Base-by-base conservation (phyloP, 768 basidiomycete species). In the Suillus lakei region DNA sequence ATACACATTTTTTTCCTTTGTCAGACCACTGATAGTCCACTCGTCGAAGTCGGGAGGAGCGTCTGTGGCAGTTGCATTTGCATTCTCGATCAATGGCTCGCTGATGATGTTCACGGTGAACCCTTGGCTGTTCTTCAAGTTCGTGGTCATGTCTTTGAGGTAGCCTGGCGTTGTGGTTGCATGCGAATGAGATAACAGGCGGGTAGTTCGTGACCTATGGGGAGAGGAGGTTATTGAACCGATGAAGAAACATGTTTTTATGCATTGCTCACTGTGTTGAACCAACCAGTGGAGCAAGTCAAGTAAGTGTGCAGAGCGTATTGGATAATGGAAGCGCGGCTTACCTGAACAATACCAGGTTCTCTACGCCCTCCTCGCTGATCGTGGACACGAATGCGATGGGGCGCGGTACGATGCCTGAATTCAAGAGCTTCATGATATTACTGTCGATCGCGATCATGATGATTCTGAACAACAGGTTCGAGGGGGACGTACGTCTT, bases 101-200 rank as follows among this genome's bases (percentile, higher is more conserved):
- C 84, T 85, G 70, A 89, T 88, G 71, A 86, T 85, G 67, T 84
- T 85, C 30, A 86, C 82, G 4, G 82, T 83, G 72, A 87, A 88
- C 7, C 66, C 72, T 51, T 83, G 82, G 32, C 80, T 81, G 2
- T 74, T 75, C 68, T 74, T 77, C 68, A 87, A 84, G 67, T 87
- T 87, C 28, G 69, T 68, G 36, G 78, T 70, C 2, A 84, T 85
- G 64, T 87, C 87, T 64, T 80, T 79, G 53, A 72, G 28, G n/a
- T 70, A 60, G 2, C 28, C 66, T 21, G 69, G 67, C 68, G n/a
- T 66, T 68, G 34, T 61, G 54, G 16, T 34, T 4, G 51, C 72
- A 69, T 7, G 71, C 69, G 69, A 84, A 76, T 1, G 82, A 82
- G 34, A 87, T 71, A 67, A 82, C 73, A 46, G 74, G 74, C 0